Evolutionary conservation across 768 basidiomycete species (phyloP), one percentile per base, ranked within the genome.

Genomic region (Calocera cornea): DNA sequence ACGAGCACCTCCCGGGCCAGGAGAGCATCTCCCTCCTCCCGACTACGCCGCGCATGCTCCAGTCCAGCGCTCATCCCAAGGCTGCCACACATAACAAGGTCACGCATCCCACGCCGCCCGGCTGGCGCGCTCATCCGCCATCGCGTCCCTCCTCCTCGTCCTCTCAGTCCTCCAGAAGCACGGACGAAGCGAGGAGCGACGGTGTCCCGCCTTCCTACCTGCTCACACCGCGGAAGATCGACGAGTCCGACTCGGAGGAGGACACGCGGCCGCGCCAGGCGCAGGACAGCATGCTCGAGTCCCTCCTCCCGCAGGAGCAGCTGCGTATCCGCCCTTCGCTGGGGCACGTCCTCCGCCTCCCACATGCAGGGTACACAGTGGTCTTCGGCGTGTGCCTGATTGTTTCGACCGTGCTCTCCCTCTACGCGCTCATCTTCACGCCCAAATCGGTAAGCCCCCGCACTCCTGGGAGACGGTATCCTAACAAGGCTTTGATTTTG

Each of bases 171-270:
- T 33, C 27, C 2, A 7, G 54, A 2, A 33, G 31, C 22, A 5
- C 27, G 10, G 54, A 33, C 8, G 54, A 60, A 7, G 31, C 54
- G 54, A 2, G 31, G 44, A 47, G 44, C 19, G 54, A 60, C 31
- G 54, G 54, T 19, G 54, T 60, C 24, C 54, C 54, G 10, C 54
- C 54, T 33, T 60, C 54, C 54, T 60, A 60, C 27, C 54, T 60
- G 11, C 31, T 60, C 54, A 60, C 54, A 33, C 54, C 54, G 16
- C 54, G 31, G 14, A 60, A 60, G 54, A 27, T 60, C 14, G 54
- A 60, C 54, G 54, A 60, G 54, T 2, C 5, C 2, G 54, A 60
- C 2, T 2, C 2, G 10, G 54, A 60, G 16, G 54, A 60, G 54
- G 54, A 60, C n/a, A n/a, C n/a, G n/a, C n/a, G 54, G 54, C 14